Evolutionary conservation across 495 filamentous ascomycete species (phyloP), one percentile per base, ranked within the genome.

Genomic region (Polyplosphaeria fusca): DNA sequence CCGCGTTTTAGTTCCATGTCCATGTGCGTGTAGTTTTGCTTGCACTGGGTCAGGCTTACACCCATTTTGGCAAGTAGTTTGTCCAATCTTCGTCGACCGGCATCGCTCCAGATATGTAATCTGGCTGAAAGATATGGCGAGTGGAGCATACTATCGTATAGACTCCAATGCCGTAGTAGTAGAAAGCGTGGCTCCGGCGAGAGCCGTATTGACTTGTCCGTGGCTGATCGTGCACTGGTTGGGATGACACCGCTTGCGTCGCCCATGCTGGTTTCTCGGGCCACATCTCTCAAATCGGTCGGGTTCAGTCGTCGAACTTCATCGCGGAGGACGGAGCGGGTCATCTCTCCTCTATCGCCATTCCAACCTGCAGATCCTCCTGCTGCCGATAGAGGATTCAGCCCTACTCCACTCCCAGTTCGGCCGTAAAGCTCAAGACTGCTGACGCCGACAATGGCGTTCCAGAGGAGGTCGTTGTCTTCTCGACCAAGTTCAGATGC

Each of bases 41-140:
- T 89, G 73, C 91, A 95, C 75, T 97, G 92, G 18, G 82, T 86
- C 26, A 97, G 75, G 70, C 87, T 91, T 61, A 98, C 88, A 22
- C 93, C 93, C 94, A 98, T 98, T 70, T 96, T 98, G 28, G 93
- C 93, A 11, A 98, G 78, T 0, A 98, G 78, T 67, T 96, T 96
- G 71, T 97, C 89, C n/a, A 98, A 75, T 35, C 92, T 82, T 68
- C 95, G 95, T 20, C 86, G 76, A 16, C 93, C 93, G 35, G 76
- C 78, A 39, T 96, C 93, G 55, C 83, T 94, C 94, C 94, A 98
- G 20, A 95, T 90, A 68, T 93, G 91, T 48, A 98, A 80, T 27
- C 88, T 78, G 1, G 91, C 87, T 22, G 91, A 89, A n/a, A 98
- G 81, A 66, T 96, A 97, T 0, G 92, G 89, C 1, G 91, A 96